These are phyloP conservation scores for Monoraphidium neglectum DNA, from an alignment of 139 green algal species.

Conservation along the genomic window DNA sequence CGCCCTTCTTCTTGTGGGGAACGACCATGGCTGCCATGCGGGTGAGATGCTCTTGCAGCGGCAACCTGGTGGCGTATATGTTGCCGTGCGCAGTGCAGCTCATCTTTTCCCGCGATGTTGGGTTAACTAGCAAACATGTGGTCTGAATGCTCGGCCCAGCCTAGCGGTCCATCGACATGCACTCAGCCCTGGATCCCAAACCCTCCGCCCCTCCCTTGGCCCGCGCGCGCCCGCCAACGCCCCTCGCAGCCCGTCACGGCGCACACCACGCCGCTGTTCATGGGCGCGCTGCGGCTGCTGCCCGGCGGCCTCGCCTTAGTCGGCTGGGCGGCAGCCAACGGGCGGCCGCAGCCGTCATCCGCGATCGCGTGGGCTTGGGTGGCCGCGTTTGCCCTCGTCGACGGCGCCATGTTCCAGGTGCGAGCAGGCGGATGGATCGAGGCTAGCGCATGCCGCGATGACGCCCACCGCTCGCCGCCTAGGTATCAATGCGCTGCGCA, in stretches of 20 bases:
- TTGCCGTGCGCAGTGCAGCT: no score
- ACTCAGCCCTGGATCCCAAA: no score
- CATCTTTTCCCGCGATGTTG: no score
- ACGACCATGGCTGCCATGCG: conserved; percentile 97
- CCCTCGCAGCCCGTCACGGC: conserved; percentile 29
- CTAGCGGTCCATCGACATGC: no score
- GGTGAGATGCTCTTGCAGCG: conserved; percentile 22
- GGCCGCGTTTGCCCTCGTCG: conserved; percentile 85
- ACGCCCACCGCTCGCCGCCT: no score
- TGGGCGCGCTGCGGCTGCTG: conserved; percentile 88
- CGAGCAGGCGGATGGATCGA: no score
- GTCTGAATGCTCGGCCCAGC: background rate
- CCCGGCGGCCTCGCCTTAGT: conserved; percentile 88
- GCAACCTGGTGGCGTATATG: no score
- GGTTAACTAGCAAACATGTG: no score
- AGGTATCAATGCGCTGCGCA: no score
- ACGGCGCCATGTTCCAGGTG: conserved; percentile 94
- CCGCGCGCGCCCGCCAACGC: no score
- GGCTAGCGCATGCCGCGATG: no score
- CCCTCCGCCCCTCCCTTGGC: background rate
- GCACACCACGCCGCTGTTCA: conserved; percentile 84
- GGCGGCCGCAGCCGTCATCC: conserved; percentile 64
- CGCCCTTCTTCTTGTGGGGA: conserved; percentile 98
- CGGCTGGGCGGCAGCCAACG: conserved; percentile 69
- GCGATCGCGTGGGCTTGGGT: conserved; percentile 84